Base-by-base conservation (phyloP, 192 early-diverging fungal genomes). In the Coemansia sp. region DNA sequence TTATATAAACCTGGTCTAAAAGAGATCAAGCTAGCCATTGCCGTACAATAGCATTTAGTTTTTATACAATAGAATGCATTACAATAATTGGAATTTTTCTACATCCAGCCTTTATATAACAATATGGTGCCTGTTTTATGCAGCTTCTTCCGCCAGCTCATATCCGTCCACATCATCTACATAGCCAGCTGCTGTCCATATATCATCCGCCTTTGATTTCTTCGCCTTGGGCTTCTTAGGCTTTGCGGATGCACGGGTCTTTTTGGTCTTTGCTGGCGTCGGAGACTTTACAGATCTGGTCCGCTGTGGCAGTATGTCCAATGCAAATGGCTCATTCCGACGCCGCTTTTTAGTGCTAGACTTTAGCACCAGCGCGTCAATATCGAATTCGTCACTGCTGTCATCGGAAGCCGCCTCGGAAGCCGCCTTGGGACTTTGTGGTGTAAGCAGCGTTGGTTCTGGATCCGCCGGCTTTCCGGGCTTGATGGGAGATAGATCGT, bases 401-500 rank as follows among this genome's bases (percentile, higher is more conserved):
- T 53, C 59, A 28, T 48, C 23, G 8, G 46, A 10, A 48, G 12
- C 46, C 21, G 11, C 28, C 28, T 48, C 23, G 8, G 46, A 10
- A 48, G 12, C 46, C 21, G 11, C 28, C 28, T 48, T 21, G 23
- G 12, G 13, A 23, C 23, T 48, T 23, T 28, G 46, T 13, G 33
- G 33, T 10, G 33, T 35, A 35, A 28, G 23, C 12, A 28, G 46
- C 23, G 14, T 28, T 28, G 28, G 21, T 28, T 48, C 46, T n/a
- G 46, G 5, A 21, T n/a, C 44, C 7, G 18, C 44, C 15, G 26
- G 46, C 10, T 28, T 28, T 13, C 50, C 59, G 7, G 36, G 36
- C 47, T 66, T 72, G 30, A 72, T 72, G 5, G 70, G 70, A 55
- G 70, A 72, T 33, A 72, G 41, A 1, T 59, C 63, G 18, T 62